Evolutionary conservation across 2,329 filamentous ascomycete genomes (phyloP).

Genomic region (Alternaria rosae): DNA sequence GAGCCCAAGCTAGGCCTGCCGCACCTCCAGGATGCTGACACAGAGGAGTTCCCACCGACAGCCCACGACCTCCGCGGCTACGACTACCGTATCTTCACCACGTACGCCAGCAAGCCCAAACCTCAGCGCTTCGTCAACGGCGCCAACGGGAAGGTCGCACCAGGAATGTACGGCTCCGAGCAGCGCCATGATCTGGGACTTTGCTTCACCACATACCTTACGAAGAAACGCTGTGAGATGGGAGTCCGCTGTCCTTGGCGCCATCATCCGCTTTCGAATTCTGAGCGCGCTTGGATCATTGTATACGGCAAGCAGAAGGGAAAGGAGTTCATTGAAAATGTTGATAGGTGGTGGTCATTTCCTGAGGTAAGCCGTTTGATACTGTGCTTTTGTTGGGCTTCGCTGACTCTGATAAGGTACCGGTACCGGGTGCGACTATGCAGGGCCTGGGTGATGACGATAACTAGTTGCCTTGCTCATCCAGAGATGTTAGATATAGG

Average conservation of each 20-base stretch:
- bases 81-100: not conserved
- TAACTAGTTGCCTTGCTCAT: not conserved
- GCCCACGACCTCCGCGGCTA: slow-evolving; percentile 16
- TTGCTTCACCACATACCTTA: slow-evolving; percentile 20
- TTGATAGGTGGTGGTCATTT: not conserved
- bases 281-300: slow-evolving; percentile 14
- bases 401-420: not conserved
- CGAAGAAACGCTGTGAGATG: slow-evolving; percentile 13
- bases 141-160: slow-evolving; percentile 11
- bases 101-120: not conserved
- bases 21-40: not conserved
- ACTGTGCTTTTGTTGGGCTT: not conserved
- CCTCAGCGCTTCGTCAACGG: slow-evolving; percentile 3
- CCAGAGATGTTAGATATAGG: not conserved
- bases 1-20: not conserved
- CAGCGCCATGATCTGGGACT: slow-evolving; percentile 14
- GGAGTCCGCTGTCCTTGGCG: slow-evolving; percentile 20
- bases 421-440: slow-evolving; percentile 14
- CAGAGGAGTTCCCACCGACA: not conserved
- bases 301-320: not conserved
- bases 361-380: not conserved
- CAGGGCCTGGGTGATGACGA: not conserved
- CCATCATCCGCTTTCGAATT: slow-evolving; percentile 15
- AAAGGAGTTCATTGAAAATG: slow-evolving; percentile 5
- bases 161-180: slow-evolving; percentile 9